Percentiles rank a stretch among this genome's conserved stretches.
phyloP scores from a whole-genome alignment of 2,329 filamentous ascomycete species.

The Fusarium pilosicola region DNA sequence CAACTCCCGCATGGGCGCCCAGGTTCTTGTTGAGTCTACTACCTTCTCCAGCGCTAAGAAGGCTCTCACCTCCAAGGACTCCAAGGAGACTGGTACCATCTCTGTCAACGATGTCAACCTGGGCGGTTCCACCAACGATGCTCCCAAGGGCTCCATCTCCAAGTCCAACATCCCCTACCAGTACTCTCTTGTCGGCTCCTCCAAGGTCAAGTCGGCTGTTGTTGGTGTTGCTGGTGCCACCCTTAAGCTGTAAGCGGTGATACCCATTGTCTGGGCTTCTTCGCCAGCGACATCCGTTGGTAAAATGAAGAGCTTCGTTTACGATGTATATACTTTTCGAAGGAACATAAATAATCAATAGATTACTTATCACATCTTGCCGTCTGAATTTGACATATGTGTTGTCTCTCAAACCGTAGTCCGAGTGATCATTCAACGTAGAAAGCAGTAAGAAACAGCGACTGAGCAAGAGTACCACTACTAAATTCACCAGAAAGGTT shows the following conservation, averaged over 20 bases:
- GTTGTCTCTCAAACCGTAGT: not conserved
- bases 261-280: not conserved
- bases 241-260: constrained; percentile 46
- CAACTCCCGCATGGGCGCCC: constrained; percentile 66
- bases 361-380: not conserved
- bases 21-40: constrained; percentile 68
- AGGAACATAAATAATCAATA: constrained; percentile 7
- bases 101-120: constrained; percentile 55
- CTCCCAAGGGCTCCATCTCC: constrained; percentile 60
- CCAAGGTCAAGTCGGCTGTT: constrained; percentile 57
- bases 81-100: constrained; percentile 54
- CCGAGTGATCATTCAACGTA: not conserved
- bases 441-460: not conserved
- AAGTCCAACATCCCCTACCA: constrained; percentile 64
- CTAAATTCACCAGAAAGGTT: too few species aligned
- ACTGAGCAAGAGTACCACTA: not conserved
- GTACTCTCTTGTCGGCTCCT: constrained; percentile 57
- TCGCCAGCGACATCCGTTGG: not conserved
- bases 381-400: not conserved
- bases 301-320: constrained; percentile 1
- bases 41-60: constrained; percentile 56
- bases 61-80: constrained; percentile 54
- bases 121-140: constrained; percentile 52
- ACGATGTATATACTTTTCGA: constrained; percentile 20
- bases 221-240: constrained; percentile 52